Evolutionary conservation across 345 rosid genomes (phyloP).

Genomic region (Syzygium jambos): DNA sequence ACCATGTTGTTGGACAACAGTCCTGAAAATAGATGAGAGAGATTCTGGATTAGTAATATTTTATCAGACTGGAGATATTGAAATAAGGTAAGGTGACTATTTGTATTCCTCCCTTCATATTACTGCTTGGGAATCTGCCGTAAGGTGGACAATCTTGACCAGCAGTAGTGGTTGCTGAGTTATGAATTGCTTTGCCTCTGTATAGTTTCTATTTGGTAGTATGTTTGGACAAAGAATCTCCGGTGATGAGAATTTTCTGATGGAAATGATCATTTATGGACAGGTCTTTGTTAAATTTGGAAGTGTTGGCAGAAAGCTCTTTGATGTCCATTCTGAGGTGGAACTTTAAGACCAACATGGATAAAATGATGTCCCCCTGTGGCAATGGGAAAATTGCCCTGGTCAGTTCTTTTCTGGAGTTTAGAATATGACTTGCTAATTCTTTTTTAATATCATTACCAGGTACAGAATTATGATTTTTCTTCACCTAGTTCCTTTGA

Average conservation of each 20-base stretch:
- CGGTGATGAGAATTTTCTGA: neutral
- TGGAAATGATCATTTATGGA: slow-evolving; percentile 6
- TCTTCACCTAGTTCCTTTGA: neutral
- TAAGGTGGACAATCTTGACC: neutral
- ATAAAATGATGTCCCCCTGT: slow-evolving; percentile 45
- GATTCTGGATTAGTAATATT: slow-evolving; percentile 50
- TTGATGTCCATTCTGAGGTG: slow-evolving; percentile 62
- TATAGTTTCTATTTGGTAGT: neutral
- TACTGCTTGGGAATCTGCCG: neutral
- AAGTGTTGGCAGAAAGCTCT: slow-evolving; percentile 56
- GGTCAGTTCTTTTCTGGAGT: slow-evolving; percentile 29
- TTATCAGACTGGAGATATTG: slow-evolving; percentile 60
- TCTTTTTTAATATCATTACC: neutral
- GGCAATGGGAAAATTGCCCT: slow-evolving; percentile 46
- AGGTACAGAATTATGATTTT: neutral
- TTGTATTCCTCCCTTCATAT: neutral
- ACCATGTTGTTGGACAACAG: slow-evolving; percentile 69
- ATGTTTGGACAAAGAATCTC: neutral
- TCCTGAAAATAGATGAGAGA: slow-evolving; percentile 35
- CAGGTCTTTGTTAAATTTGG: slow-evolving; percentile 73
- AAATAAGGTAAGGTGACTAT: slow-evolving; percentile 39
- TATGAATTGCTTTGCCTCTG: neutral
- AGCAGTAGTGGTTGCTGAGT: neutral
- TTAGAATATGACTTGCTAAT: neutral
- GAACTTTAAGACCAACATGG: slow-evolving; percentile 67